Evolutionary conservation across 179 eudicot species (phyloP).

Genomic region (Carnegiea gigantea): DNA sequence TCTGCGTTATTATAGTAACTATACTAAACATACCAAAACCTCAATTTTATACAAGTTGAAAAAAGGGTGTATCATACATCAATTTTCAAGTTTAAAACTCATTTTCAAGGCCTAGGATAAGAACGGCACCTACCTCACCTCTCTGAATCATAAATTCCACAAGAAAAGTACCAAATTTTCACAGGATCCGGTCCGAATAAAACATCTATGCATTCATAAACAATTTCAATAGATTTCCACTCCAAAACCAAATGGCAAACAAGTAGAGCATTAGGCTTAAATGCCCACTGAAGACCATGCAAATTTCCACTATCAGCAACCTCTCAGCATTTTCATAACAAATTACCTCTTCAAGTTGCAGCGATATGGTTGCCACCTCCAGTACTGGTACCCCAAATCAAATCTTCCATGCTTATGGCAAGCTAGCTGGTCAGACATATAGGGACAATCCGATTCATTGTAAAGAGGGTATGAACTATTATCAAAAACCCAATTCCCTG

Average conservation of each 20-base stretch:
- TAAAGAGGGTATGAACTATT: conserved; percentile 75
- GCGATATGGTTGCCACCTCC: conserved; percentile 92
- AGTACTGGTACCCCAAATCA: conserved; percentile 68
- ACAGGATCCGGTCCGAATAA: neutral
- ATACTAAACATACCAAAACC: neutral
- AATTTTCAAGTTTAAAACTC: neutral
- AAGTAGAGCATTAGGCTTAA: neutral
- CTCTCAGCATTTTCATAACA: neutral
- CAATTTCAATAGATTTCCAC: neutral
- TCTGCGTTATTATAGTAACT: neutral
- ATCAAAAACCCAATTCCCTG: conserved; percentile 86
- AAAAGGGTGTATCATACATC: neutral
- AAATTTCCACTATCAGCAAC: neutral
- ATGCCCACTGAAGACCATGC: neutral
- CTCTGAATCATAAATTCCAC: neutral
- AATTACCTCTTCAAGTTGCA: conserved; percentile 81
- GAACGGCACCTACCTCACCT: neutral
- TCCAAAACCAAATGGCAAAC: too few relatives aligned
- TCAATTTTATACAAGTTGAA: neutral
- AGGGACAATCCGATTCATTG: conserved; percentile 80
- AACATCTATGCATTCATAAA: neutral
- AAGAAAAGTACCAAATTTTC: neutral
- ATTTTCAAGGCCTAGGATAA: neutral
- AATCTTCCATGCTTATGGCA: conserved; percentile 90
- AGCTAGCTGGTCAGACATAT: conserved; percentile 95